Conservation (phyloP, 2,329 filamentous ascomycete genomes). For the Neoarthrinium moseri region DNA sequence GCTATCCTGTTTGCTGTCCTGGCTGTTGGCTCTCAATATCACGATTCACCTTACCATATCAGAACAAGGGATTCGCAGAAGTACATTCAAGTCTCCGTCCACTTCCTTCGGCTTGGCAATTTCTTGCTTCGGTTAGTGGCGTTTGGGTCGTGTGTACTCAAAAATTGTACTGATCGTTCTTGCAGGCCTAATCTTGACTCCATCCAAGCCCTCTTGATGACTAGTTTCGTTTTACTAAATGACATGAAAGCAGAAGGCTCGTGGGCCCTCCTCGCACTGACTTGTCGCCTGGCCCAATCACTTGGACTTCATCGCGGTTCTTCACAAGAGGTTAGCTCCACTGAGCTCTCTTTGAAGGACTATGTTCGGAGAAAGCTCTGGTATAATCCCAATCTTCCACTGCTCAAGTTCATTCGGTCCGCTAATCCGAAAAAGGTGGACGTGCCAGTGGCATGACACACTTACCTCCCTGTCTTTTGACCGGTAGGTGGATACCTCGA, state of each 20-base stretch:
- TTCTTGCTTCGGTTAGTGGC: conserved; percentile 53
- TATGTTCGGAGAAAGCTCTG: conserved; percentile 55
- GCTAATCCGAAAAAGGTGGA: conserved; percentile 42
- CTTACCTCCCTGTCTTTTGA: conserved; percentile 66
- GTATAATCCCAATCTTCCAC: too few relatives aligned
- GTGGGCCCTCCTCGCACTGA: conserved; percentile 64
- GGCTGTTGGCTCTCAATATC: conserved; percentile 65
- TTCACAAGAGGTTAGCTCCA: conserved; percentile 38
- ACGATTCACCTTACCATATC: conserved; percentile 62
- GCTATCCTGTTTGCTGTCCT: conserved; percentile 65
- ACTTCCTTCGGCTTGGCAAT: conserved; percentile 63
- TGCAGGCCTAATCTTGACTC: conserved; percentile 61
- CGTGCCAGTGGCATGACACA: conserved; percentile 66
- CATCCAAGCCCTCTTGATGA: conserved; percentile 62
- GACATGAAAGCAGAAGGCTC: conserved; percentile 71
- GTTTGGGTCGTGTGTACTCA: not conserved
- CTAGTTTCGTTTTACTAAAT: conserved; percentile 63
- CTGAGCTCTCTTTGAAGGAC: conserved; percentile 50
- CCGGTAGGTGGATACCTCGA: conserved; percentile 40
- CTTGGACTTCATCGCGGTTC: conserved; percentile 57
- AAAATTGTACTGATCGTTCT: not conserved
- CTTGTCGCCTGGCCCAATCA: conserved; percentile 64
- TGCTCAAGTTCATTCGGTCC: not conserved
- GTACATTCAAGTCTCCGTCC: conserved; percentile 64
- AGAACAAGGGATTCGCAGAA: conserved; percentile 59